phyloP scores from a whole-genome alignment of 1,284 basidiomycete genomes.

The Retiboletus flavoniger region DNA sequence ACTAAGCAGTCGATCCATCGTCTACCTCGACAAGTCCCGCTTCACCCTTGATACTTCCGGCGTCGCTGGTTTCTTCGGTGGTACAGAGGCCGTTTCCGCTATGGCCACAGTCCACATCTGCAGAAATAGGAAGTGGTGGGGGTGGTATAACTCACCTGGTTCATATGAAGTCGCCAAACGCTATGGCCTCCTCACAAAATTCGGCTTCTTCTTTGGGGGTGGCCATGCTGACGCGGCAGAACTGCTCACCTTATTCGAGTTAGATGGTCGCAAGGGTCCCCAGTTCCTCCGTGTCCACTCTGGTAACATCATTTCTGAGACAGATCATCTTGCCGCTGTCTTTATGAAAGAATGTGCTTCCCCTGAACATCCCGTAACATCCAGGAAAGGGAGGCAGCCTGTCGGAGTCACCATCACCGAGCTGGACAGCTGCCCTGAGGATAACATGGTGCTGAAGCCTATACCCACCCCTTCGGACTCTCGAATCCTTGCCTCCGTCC shows the following conservation, averaged over 20 bases:
- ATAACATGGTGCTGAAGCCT: not conserved
- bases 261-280: conserved; percentile 26
- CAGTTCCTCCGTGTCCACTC: conserved; percentile 22
- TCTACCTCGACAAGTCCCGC: conserved; percentile 11
- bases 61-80: conserved; percentile 27
- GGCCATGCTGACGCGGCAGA: conserved; percentile 21
- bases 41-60: conserved; percentile 25
- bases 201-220: conserved; percentile 26
- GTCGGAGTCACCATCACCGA: conserved; percentile 21
- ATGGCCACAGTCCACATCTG: conserved; percentile 31
- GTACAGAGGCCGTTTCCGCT: conserved; percentile 28
- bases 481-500: conserved; percentile 11
- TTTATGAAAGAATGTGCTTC: conserved; percentile 20
- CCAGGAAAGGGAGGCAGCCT: conserved; percentile 13
- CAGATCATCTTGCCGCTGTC: conserved; percentile 23
- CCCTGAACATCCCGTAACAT: not conserved
- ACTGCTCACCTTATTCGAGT: conserved; percentile 18
- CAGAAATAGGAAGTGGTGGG: conserved; percentile 20
- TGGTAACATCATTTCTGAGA: conserved; percentile 20
- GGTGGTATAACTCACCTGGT: conserved; percentile 33
- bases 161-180: conserved; percentile 25
- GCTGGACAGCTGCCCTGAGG: conserved; percentile 6
- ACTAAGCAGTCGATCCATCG: conserved; percentile 5
- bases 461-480: conserved; percentile 1
- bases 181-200: conserved; percentile 22